Evolutionary conservation across 2,329 filamentous ascomycete genomes (phyloP).

Genomic region (Ciborinia camelliae): DNA sequence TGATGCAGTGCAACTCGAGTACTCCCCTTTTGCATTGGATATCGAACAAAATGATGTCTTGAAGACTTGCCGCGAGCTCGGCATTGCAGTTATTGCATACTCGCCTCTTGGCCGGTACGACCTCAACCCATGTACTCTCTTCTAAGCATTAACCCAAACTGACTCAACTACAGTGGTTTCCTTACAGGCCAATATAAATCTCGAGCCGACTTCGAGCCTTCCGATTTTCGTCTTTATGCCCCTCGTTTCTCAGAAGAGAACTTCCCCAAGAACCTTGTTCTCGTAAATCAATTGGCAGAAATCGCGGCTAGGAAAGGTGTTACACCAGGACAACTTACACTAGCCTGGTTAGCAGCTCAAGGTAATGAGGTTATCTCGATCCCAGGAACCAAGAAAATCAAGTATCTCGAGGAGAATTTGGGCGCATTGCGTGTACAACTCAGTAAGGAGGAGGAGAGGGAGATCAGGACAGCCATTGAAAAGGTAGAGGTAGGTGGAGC

Average conservation of each 20-base stretch:
- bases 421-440: constrained; percentile 26
- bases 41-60: constrained; percentile 56
- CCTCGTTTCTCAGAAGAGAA: constrained; percentile 51
- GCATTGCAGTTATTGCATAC: constrained; percentile 55
- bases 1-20: constrained; percentile 53
- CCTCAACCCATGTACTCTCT: constrained; percentile 19
- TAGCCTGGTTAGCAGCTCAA: constrained; percentile 52
- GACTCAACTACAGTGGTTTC: constrained; percentile 43
- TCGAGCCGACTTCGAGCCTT: constrained; percentile 45
- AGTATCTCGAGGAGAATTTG: constrained; percentile 41
- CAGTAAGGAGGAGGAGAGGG: constrained; percentile 23
- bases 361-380: constrained; percentile 52
- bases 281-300: constrained; percentile 44
- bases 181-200: constrained; percentile 50
- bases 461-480: constrained; percentile 38
- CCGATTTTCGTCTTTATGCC: constrained; percentile 45
- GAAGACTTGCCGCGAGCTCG: constrained; percentile 54
- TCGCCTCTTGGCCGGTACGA: constrained; percentile 49
- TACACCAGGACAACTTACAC: constrained; percentile 49
- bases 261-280: constrained; percentile 48
- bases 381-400: constrained; percentile 50
- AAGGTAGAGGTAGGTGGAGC: constrained; percentile 50
- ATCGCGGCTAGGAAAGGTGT: constrained; percentile 50
- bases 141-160: background rate
- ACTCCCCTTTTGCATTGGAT: constrained; percentile 52